Evolutionary conservation across 2,329 filamentous ascomycete species (phyloP).

Genomic region (Cordyceps sp.): DNA sequence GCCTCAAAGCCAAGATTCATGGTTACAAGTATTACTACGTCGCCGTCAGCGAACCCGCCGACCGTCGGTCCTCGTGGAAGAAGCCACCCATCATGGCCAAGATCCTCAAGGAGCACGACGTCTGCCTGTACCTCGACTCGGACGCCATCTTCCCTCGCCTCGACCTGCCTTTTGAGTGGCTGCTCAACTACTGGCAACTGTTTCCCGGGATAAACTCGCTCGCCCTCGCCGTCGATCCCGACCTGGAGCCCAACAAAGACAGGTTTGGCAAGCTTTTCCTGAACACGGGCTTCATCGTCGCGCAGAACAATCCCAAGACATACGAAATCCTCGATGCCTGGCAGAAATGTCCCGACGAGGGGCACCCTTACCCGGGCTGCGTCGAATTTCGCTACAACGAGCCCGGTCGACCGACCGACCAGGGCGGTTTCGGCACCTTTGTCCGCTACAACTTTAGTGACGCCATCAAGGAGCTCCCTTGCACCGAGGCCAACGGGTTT

Average conservation of each 20-base stretch:
- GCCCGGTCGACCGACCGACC: slow-evolving; percentile 22
- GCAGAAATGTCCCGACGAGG: slow-evolving; percentile 23
- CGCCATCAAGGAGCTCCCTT: slow-evolving; percentile 22
- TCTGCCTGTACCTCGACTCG: slow-evolving; percentile 26
- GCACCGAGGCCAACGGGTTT: slow-evolving; percentile 26
- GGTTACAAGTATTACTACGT: slow-evolving; percentile 30
- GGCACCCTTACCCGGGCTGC: slow-evolving; percentile 19
- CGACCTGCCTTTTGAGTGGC: slow-evolving; percentile 27
- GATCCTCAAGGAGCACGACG: slow-evolving; percentile 24
- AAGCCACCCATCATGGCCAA: slow-evolving; percentile 24
- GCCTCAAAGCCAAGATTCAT: slow-evolving; percentile 26
- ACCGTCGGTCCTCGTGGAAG: slow-evolving; percentile 28
- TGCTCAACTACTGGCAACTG: slow-evolving; percentile 29
- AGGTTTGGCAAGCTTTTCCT: slow-evolving; percentile 22
- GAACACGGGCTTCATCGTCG: slow-evolving; percentile 37
- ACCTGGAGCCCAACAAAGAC: slow-evolving; percentile 20
- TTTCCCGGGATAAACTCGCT: slow-evolving; percentile 21
- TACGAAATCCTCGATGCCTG: slow-evolving; percentile 31
- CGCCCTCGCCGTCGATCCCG: slow-evolving; percentile 23
- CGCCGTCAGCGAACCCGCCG: slow-evolving; percentile 17
- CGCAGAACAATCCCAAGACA: slow-evolving; percentile 31
- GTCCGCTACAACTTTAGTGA: slow-evolving; percentile 24
- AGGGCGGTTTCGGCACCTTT: slow-evolving; percentile 26
- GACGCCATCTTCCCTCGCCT: slow-evolving; percentile 26
- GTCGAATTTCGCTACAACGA: slow-evolving; percentile 18